These are phyloP conservation scores for Bruguiera gymnorhiza DNA, from an alignment of 345 rosid genomes.

Conservation along the genomic window DNA sequence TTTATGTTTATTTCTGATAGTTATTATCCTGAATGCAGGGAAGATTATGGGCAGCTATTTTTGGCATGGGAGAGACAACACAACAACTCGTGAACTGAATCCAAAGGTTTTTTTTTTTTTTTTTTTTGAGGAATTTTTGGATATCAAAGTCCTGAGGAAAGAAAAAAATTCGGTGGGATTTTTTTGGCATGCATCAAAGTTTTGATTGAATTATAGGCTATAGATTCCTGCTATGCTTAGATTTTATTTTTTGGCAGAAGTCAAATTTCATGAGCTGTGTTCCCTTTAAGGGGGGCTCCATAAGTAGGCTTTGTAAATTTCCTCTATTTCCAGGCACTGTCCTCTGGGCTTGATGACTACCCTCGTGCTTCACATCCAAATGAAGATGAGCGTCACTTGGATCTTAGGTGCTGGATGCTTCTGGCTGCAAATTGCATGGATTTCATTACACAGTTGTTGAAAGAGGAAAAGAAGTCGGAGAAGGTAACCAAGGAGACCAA, in stretches of 20 bases:
- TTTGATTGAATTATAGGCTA: background rate
- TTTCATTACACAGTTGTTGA: slow-evolving; percentile 53
- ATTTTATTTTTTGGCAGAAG: background rate
- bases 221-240: background rate
- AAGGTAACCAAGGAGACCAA: slow-evolving; percentile 39
- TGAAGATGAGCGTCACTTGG: slow-evolving; percentile 83
- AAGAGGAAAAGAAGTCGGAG: slow-evolving; percentile 27
- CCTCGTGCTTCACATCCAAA: slow-evolving; percentile 96
- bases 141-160: slow-evolving; percentile 6
- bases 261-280: background rate
- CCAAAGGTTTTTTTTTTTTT: slow-evolving; percentile 50
- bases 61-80: slow-evolving; percentile 90
- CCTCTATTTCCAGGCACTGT: slow-evolving; percentile 46
- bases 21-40: slow-evolving; percentile 41
- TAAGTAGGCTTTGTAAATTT: slow-evolving; percentile 20
- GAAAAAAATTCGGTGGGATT: background rate
- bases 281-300: background rate
- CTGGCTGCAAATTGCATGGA: slow-evolving; percentile 87
- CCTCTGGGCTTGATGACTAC: slow-evolving; percentile 90
- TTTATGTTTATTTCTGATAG: slow-evolving; percentile 5
- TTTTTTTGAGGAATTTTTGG: slow-evolving; percentile 11
- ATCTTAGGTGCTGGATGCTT: slow-evolving; percentile 97
- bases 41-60: slow-evolving; percentile 65
- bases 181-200: background rate
- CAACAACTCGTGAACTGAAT: slow-evolving; percentile 60